Conservation (phyloP, 2,329 filamentous ascomycete genomes). For the Fusarium sp. region DNA sequence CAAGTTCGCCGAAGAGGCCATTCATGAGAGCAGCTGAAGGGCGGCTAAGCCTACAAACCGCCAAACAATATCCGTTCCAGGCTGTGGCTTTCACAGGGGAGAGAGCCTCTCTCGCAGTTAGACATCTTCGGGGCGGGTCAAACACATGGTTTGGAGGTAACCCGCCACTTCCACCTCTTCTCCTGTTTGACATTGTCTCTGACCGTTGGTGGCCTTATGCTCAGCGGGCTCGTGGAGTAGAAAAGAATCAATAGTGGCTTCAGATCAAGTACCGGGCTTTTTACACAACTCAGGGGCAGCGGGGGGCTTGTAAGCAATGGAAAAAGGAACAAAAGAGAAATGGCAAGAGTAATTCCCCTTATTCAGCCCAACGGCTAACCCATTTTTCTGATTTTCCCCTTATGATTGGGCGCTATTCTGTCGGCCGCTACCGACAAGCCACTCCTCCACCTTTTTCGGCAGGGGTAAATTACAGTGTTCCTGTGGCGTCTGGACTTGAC, state of each 20-base stretch:
- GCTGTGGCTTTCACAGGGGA: not conserved
- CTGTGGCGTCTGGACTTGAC: not conserved
- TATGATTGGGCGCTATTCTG: not conserved
- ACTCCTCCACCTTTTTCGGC: not conserved
- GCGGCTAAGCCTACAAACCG: not conserved
- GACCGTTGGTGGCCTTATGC: not conserved
- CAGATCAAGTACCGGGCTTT: not conserved
- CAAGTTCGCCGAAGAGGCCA: not conserved
- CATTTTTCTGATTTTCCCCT: not conserved
- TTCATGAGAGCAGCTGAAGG: not conserved
- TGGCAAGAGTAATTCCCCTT: not conserved
- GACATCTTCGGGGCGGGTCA: not conserved
- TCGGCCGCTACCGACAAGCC: not conserved
- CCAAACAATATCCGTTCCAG: not conserved
- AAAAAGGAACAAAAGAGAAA: not conserved
- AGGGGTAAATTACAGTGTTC: constrained; percentile 5
- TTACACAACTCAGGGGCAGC: not conserved
- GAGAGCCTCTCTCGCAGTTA: not conserved
- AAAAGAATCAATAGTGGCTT: not conserved
- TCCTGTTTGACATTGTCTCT: not conserved
- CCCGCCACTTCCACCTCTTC: not conserved
- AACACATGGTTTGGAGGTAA: not conserved
- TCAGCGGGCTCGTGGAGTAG: not conserved
- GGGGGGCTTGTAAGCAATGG: not conserved
- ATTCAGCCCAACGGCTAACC: not conserved